A percentile compares a stretch with the other conserved stretches of the same genome.
Evolutionary conservation across 192 early-diverging fungal species (phyloP).

Genomic region (Paraglomus occultum): DNA sequence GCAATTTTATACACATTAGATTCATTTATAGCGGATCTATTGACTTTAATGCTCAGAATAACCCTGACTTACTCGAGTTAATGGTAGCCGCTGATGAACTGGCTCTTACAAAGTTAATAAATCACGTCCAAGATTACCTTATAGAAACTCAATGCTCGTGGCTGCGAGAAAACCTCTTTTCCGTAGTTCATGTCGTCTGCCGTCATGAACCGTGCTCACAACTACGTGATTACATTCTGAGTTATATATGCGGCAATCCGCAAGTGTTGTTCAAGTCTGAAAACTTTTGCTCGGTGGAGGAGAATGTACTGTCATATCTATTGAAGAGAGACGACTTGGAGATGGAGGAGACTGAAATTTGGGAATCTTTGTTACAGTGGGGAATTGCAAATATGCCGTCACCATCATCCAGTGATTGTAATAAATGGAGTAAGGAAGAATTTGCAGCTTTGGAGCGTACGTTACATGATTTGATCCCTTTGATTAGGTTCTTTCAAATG

Average conservation of each 20-base stretch:
- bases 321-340: constrained; percentile 12
- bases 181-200: not conserved
- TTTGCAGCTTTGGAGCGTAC: not conserved
- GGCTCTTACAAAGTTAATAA: constrained; percentile 5
- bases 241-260: constrained; percentile 14
- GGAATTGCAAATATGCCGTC: constrained; percentile 14
- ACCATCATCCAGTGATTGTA: not conserved
- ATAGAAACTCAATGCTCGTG: constrained; percentile 12
- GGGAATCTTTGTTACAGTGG: constrained; percentile 23
- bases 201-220: constrained; percentile 10
- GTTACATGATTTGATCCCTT: constrained; percentile 1
- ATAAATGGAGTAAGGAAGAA: not conserved
- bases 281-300: constrained; percentile 2
- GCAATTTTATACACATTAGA: constrained; percentile 1
- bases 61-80: constrained; percentile 3
- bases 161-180: constrained; percentile 8
- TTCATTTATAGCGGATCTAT: constrained; percentile 27
- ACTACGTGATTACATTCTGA: not conserved
- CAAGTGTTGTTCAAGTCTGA: constrained; percentile 2
- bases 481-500: constrained; percentile 28
- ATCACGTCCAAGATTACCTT: constrained; percentile 23
- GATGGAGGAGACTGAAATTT: constrained; percentile 29
- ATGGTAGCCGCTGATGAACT: constrained; percentile 27
- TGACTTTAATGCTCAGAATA: constrained; percentile 7
- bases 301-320: not conserved